These are phyloP conservation scores for Recurvomyces mirabilis DNA, from an alignment of 495 filamentous ascomycete species.

Conservation along the genomic window DNA sequence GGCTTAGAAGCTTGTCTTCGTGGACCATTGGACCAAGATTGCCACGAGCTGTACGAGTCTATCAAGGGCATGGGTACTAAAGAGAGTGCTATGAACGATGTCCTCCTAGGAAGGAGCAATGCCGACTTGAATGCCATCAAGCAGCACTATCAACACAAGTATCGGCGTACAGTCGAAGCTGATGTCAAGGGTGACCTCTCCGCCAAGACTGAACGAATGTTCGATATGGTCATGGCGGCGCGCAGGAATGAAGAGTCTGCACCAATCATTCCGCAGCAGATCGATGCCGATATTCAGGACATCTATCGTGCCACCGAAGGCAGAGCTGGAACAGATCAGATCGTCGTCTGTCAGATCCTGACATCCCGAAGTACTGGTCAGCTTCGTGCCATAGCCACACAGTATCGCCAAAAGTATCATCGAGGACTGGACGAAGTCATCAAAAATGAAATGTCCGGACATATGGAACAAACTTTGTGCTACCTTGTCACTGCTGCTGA, in stretches of 20 bases:
- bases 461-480: conserved; percentile 80
- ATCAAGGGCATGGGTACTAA: conserved; percentile 75
- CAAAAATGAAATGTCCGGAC: conserved; percentile 71
- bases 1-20: conserved; percentile 60
- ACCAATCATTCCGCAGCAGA: conserved; percentile 55
- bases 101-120: conserved; percentile 71
- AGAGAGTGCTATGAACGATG: conserved; percentile 73
- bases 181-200: conserved; percentile 70
- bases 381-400: conserved; percentile 63
- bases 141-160: conserved; percentile 54
- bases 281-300: conserved; percentile 60
- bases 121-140: conserved; percentile 79
- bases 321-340: conserved; percentile 55
- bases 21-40: conserved; percentile 66
- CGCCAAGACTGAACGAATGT: conserved; percentile 72
- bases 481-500: conserved; percentile 63
- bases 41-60: conserved; percentile 50
- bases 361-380: conserved; percentile 63
- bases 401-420: conserved; percentile 57
- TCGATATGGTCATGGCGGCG: conserved; percentile 62
- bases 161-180: conserved; percentile 47
- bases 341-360: conserved; percentile 65
- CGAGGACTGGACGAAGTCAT: conserved; percentile 58
- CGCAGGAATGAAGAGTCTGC: conserved; percentile 62
- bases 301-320: conserved; percentile 64